Base-by-base conservation (phyloP, 2,329 filamentous ascomycete genomes). In the Calonectria henricotiae region DNA sequence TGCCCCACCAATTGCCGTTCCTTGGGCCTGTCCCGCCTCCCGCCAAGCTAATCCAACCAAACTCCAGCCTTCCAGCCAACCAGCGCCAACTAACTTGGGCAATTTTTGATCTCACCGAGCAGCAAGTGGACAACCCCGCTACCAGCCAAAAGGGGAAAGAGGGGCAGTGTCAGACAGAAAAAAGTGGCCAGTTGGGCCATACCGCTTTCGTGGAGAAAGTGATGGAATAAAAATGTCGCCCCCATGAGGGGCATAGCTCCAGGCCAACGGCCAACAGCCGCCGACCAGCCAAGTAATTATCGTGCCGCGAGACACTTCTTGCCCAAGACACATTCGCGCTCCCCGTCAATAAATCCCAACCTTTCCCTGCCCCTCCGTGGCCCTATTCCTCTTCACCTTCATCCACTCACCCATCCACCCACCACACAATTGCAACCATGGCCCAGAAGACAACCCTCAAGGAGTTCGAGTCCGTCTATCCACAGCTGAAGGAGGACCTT, bases 401-500 rank as follows among this genome's bases (percentile, higher is more conserved):
- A 13, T 23, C 27, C 27, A 41, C 62, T 4, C 43, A 32, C 30
- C 49, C 27, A 47, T 37, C 35, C 44, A 51, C 25, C 25, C 8
- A 30, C 47, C 20, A 23, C 43, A 62, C 68, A 37, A 54, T 49
- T 60, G 58, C 63, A 65, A 85, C 79, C 63, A 91, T 90, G 89
- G 88, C 89, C 47, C 85, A 96, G 87, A 91, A 91, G 76, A 92
- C 92, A 62, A 95, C 92, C 60, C 90, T 95, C 69, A 87, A 93
- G 79, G 92, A 97, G 79, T 99, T 99, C 82, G 95, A 98, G 88
- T 87, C 91, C 54, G 89, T 98, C 81, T 98, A 95, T 86, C 94
- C 94, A 67, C 92, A 92, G 83, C 90, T 99, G 75, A 91, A 95
- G 79, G 89, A 94, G 81, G 94, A 95, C 79, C 86, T 99, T 68